phyloP scores from a whole-genome alignment of 163 green algal species.

The Coccomyxa subellipsoidea region DNA sequence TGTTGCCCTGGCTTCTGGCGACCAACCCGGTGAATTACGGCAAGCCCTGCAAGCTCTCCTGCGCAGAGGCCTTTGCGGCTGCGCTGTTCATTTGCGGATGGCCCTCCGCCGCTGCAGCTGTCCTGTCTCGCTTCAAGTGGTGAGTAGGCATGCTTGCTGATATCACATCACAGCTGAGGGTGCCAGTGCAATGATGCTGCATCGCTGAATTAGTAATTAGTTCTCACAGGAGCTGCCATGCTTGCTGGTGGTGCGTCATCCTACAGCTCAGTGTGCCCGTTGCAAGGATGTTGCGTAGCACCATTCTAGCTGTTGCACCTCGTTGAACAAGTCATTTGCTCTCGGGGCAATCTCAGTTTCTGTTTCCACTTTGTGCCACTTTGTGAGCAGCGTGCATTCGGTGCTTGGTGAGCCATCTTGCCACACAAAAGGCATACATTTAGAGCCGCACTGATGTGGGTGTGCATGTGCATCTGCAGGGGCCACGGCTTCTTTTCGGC shows the following conservation, averaged over 20 bases:
- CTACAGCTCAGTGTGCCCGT: too few relatives aligned
- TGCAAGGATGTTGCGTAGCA: too few relatives aligned
- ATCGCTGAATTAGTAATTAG: too few relatives aligned
- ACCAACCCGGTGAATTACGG: constrained; percentile 99
- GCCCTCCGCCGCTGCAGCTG: constrained; percentile 47
- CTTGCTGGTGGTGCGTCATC: too few relatives aligned
- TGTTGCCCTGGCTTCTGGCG: constrained; percentile 94
- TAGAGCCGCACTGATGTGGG: background rate
- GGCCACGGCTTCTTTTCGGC: constrained; percentile 92
- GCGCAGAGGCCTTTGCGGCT: constrained; percentile 92
- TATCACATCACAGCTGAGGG: background rate
- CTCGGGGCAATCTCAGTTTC: too few relatives aligned
- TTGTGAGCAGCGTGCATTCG: too few relatives aligned
- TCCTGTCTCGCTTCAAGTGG: constrained; percentile 95
- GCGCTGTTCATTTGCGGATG: constrained; percentile 91
- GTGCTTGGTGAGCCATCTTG: too few relatives aligned
- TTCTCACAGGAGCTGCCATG: too few relatives aligned
- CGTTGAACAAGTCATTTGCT: too few relatives aligned
- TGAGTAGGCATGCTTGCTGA: constrained; percentile 30
- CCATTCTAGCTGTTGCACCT: too few relatives aligned
- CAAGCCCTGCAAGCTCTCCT: constrained; percentile 92
- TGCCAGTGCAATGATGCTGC: too few relatives aligned
- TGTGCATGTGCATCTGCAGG: constrained; percentile 46
- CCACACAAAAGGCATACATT: background rate
- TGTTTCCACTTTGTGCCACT: too few relatives aligned